Evolutionary conservation across 306 rosid genomes (phyloP).

Genomic region (Parietaria judaica): DNA sequence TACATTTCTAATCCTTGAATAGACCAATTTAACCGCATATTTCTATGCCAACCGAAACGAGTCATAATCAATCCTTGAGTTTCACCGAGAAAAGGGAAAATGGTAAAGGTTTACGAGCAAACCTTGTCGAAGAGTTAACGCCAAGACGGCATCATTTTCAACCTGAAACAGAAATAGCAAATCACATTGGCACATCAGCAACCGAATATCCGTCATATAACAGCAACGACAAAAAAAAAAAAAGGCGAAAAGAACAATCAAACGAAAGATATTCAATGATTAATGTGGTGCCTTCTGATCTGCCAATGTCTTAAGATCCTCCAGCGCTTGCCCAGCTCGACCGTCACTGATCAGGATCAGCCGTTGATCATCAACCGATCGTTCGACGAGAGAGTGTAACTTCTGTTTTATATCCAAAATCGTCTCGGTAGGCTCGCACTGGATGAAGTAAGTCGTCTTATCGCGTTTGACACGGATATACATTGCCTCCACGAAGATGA

Average conservation of each 20-base stretch:
- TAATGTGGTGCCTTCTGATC: constrained; percentile 62
- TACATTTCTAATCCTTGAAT: not conserved
- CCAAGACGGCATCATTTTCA: constrained; percentile 80
- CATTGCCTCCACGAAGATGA: constrained; percentile 45
- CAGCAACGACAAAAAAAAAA: not conserved
- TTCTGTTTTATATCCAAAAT: constrained; percentile 70
- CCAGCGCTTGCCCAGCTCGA: constrained; percentile 64
- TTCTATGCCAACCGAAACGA: not conserved
- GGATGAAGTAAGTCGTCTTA: constrained; percentile 87
- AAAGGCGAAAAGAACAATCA: not conserved
- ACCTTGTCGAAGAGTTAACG: constrained; percentile 84
- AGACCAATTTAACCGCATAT: not conserved
- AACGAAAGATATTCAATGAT: constrained; percentile 4
- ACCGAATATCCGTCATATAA: not conserved
- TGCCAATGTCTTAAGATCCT: constrained; percentile 73
- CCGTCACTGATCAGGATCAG: constrained; percentile 52
- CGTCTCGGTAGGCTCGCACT: constrained; percentile 83
- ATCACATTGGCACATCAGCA: constrained; percentile 1
- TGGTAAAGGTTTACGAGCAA: constrained; percentile 5
- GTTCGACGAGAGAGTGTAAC: constrained; percentile 57
- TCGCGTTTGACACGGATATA: constrained; percentile 75
- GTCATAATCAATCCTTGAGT: not conserved
- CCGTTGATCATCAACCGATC: constrained; percentile 54
- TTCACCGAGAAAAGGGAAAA: not conserved
- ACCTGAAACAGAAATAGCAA: constrained; percentile 39